Evolutionary conservation across 768 basidiomycete genomes (phyloP).

Genomic region (Phaeotremella skinneri): DNA sequence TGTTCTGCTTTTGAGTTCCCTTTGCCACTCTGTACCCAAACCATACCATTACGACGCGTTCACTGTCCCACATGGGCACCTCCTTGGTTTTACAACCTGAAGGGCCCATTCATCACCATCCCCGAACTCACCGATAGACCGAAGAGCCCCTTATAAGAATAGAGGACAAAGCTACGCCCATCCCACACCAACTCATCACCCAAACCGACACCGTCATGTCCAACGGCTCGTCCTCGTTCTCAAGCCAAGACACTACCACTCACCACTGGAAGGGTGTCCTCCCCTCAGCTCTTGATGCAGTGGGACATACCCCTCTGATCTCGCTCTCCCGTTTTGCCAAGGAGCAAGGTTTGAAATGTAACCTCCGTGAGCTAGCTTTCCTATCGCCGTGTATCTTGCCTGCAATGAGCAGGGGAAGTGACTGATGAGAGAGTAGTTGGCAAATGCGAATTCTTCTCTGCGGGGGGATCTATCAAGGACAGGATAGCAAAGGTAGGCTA

Average conservation of each 20-base stretch:
- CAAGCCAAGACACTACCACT: neutral
- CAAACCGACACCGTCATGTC: too few relatives aligned
- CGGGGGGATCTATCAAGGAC: conserved; percentile 93
- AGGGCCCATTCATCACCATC: too few relatives aligned
- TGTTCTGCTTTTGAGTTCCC: too few relatives aligned
- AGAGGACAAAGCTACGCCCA: too few relatives aligned
- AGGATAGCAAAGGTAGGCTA: conserved; percentile 72
- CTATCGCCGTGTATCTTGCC: neutral
- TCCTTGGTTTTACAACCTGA: too few relatives aligned
- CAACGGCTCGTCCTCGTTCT: conserved; percentile 3
- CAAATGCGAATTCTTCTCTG: conserved; percentile 85
- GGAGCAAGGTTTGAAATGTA: conserved; percentile 76
- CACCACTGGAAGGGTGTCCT: conserved; percentile 58
- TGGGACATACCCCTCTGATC: conserved; percentile 88
- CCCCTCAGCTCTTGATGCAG: conserved; percentile 74
- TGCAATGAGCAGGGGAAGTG: neutral
- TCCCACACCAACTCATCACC: too few relatives aligned
- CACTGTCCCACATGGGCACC: too few relatives aligned
- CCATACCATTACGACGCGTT: too few relatives aligned
- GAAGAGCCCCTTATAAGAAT: too few relatives aligned
- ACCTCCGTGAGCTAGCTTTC: conserved; percentile 66
- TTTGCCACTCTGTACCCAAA: too few relatives aligned
- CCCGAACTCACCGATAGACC: too few relatives aligned
- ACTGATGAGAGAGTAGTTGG: conserved; percentile 60
- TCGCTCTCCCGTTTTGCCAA: conserved; percentile 75